Evolutionary conservation across 306 rosid species (phyloP).

Genomic region (Inga leiocalycina): DNA sequence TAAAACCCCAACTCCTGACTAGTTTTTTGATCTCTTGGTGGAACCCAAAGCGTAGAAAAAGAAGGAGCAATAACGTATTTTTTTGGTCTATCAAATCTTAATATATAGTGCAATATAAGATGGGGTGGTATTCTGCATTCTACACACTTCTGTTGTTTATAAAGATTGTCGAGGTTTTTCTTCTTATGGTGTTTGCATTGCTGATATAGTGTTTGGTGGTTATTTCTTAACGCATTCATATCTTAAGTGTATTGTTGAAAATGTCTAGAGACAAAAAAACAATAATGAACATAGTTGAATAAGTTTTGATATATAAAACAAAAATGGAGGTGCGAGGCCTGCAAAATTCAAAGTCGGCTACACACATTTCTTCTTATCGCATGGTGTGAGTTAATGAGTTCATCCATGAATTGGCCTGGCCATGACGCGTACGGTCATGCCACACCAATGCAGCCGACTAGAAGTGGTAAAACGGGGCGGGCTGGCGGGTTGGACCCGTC

Average conservation of each 20-base stretch:
- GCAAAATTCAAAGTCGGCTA: background rate
- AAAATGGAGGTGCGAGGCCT: background rate
- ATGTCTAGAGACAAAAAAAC: background rate
- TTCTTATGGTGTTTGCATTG: background rate
- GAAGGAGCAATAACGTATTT: background rate
- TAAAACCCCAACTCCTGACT: background rate
- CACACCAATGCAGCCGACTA: background rate
- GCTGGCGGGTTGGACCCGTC: no score
- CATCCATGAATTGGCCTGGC: background rate
- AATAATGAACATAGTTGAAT: background rate
- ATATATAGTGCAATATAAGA: background rate
- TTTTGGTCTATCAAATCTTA: no score
- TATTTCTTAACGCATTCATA: background rate
- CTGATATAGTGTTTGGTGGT: background rate
- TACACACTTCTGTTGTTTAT: background rate
- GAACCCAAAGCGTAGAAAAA: background rate
- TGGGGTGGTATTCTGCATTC: background rate
- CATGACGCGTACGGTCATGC: background rate
- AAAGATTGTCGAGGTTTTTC: background rate
- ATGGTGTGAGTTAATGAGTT: background rate
- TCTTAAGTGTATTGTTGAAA: background rate
- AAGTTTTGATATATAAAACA: background rate
- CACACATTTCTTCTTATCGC: background rate
- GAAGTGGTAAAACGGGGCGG: no score
- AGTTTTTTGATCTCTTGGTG: background rate